Evolutionary conservation across 768 basidiomycete genomes (phyloP).

Genomic region (Plicaturopsis crispa): DNA sequence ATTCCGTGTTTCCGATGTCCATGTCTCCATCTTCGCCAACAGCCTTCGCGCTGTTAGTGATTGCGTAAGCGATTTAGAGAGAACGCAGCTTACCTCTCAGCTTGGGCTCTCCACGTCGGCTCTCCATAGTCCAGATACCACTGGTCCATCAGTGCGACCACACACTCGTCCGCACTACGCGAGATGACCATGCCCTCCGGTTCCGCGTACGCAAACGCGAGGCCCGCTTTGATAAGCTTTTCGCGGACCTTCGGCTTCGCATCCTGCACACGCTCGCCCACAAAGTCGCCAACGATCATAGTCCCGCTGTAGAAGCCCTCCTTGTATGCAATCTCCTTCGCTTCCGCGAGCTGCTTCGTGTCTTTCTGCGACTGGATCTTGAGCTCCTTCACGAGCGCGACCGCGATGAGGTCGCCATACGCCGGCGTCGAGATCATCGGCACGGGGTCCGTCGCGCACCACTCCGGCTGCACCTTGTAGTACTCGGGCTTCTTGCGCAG

Average conservation of each 20-base stretch:
- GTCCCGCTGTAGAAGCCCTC: slow-evolving; percentile 95
- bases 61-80: slow-evolving; percentile 2
- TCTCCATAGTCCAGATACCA: slow-evolving; percentile 99
- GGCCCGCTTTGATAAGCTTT: slow-evolving; percentile 65
- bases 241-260: slow-evolving; percentile 88
- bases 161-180: slow-evolving; percentile 93
- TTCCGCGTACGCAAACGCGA: slow-evolving; percentile 91
- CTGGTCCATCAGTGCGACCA: slow-evolving; percentile 96
- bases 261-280: slow-evolving; percentile 81
- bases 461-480: slow-evolving; percentile 89
- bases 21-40: slow-evolving; percentile 82
- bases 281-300: slow-evolving; percentile 89
- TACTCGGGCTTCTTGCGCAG: slow-evolving; percentile 94
- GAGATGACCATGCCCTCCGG: slow-evolving; percentile 89
- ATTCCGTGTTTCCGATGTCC: slow-evolving; percentile 86
- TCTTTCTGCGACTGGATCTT: slow-evolving; percentile 98
- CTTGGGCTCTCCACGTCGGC: slow-evolving; percentile 75
- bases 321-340: slow-evolving; percentile 97
- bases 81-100: slow-evolving; percentile 57
- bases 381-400: slow-evolving; percentile 73
- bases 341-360: slow-evolving; percentile 85
- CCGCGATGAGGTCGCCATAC: slow-evolving; percentile 90
- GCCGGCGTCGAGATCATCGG: slow-evolving; percentile 84
- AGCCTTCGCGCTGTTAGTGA: slow-evolving; percentile 37
- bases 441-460: slow-evolving; percentile 79